These are phyloP conservation scores for Kluyveromyces sp. DNA, from an alignment of 1,139 yeast species.

Conservation along the genomic window DNA sequence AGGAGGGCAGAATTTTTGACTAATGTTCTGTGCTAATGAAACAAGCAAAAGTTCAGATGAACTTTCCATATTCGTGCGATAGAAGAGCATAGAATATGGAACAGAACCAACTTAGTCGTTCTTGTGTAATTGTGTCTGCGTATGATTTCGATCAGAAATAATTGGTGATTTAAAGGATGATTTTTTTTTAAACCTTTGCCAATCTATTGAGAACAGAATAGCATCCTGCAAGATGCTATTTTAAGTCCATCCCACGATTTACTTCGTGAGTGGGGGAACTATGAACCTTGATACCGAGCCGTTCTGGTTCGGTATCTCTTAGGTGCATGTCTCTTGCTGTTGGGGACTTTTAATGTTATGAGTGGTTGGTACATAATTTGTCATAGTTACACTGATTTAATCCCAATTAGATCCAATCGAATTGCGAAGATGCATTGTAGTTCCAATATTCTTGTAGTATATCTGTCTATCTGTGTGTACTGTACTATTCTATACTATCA, in stretches of 20 bases:
- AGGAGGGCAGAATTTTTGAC: no score
- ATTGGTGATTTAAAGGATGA: slow-evolving; percentile 20
- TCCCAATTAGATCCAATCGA: neutral
- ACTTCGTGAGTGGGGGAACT: slow-evolving; percentile 5
- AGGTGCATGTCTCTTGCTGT: slow-evolving; percentile 6
- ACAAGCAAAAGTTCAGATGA: slow-evolving; percentile 1
- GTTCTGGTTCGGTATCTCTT: slow-evolving; percentile 12
- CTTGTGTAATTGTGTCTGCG: neutral
- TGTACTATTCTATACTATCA: no score
- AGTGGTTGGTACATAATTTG: slow-evolving; percentile 29
- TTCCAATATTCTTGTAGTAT: neutral
- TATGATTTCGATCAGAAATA: neutral
- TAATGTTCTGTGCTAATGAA: neutral
- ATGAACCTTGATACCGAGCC: slow-evolving; percentile 6
- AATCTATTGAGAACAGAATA: slow-evolving; percentile 29
- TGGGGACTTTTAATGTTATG: slow-evolving; percentile 31
- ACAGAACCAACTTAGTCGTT: neutral
- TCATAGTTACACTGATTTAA: slow-evolving; percentile 33
- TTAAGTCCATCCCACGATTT: slow-evolving; percentile 18
- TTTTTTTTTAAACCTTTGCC: slow-evolving; percentile 21
- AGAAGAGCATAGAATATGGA: neutral
- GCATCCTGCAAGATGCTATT: slow-evolving; percentile 16
- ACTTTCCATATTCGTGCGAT: slow-evolving; percentile 2
- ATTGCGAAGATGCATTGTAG: neutral
- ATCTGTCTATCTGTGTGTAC: no score